Percentiles rank a stretch among this genome's conserved stretches.
phyloP scores from a whole-genome alignment of 2,329 filamentous ascomycete species.

The Fusarium dimerum region DNA sequence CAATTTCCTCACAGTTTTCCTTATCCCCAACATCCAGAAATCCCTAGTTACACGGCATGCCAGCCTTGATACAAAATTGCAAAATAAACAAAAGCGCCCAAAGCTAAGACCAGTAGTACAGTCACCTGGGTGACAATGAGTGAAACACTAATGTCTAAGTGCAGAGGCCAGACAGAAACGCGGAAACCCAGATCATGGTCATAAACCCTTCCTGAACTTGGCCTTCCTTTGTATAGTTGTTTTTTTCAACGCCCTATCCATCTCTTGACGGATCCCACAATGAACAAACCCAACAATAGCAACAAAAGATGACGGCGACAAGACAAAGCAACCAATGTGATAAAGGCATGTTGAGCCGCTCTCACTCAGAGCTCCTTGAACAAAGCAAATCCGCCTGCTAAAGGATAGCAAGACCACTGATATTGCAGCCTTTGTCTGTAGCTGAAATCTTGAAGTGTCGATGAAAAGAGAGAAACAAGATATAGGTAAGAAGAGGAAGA shows the following conservation, averaged over 20 bases:
- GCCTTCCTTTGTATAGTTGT: not conserved
- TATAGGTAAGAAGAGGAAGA: slow-evolving; percentile 7
- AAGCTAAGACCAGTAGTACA: no score
- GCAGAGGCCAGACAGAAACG: not conserved
- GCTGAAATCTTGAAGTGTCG: no score
- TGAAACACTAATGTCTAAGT: no score
- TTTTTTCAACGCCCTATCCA: not conserved
- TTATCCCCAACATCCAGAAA: not conserved
- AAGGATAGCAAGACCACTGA: no score
- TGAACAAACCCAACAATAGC: not conserved
- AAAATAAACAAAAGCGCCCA: not conserved
- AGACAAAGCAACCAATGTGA: slow-evolving; percentile 4
- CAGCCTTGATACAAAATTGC: not conserved
- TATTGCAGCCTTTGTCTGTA: no score
- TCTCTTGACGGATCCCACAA: not conserved
- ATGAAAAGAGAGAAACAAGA: no score
- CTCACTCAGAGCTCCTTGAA: not conserved
- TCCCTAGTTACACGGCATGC: not conserved
- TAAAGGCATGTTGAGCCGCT: slow-evolving; percentile 3
- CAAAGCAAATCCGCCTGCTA: no score
- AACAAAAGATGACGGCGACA: not conserved
- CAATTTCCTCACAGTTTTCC: not conserved
- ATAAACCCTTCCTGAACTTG: not conserved
- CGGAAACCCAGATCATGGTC: not conserved
- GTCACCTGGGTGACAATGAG: no score